Percentiles rank a stretch among this genome's conserved stretches.
Conservation (phyloP, 192 early-diverging fungal species). For the Backusella tuberculispora region DNA sequence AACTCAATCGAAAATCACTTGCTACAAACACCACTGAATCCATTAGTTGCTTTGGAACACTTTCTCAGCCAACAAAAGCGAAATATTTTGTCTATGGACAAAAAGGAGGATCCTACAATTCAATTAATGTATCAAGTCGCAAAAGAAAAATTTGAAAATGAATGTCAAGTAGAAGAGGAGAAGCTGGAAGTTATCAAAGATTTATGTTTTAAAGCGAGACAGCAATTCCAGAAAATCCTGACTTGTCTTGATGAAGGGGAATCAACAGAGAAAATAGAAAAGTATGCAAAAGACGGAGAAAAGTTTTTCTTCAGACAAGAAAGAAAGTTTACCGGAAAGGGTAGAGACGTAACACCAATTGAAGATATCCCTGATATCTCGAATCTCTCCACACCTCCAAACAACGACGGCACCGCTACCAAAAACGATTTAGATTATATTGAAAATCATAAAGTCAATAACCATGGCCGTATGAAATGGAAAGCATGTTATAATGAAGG, state of each 20-base stretch:
- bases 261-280: not conserved
- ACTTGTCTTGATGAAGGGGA: no score
- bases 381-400: not conserved
- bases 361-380: not conserved
- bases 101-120: not conserved
- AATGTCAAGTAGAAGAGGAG: not conserved
- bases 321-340: not conserved
- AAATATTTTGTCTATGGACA: not conserved
- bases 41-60: constrained; percentile 1
- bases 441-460: not conserved
- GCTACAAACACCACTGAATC: no score
- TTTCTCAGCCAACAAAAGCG: not conserved
- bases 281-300: not conserved
- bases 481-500: not conserved
- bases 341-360: not conserved
- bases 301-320: not conserved
- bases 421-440: not conserved
- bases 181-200: not conserved
- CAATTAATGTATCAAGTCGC: constrained; percentile 2
- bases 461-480: not conserved
- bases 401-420: not conserved
- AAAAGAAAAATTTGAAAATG: constrained; percentile 12
- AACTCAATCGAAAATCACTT: no score
- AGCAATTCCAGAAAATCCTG: no score
- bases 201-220: no score